Evolutionary conservation across 139 green algal species (phyloP), one percentile per base, ranked within the genome.

Genomic region (Tetraselmis striata): DNA sequence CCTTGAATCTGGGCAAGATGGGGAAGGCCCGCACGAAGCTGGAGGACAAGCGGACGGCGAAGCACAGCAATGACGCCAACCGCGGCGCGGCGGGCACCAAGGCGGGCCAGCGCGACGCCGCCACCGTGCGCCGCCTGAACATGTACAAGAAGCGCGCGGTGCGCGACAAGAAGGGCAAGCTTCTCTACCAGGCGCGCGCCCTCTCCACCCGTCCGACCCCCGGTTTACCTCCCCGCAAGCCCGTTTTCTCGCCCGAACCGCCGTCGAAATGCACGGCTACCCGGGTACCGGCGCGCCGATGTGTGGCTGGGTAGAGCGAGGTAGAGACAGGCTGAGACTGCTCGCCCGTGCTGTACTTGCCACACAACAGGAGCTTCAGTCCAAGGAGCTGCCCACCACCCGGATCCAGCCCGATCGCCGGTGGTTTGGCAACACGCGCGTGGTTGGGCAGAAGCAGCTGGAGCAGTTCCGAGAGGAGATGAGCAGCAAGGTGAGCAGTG

Each of bases 361-460:
- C n/a, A n/a, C n/a, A n/a, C 22, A 74, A 28, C 89, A 97, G 90
- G 93, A 98, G 22, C 87, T 98, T 32, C 97, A 99, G 87, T 96
- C 89, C 32, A 96, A 94, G 83, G 96, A 97, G 1, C 87, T 99
- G 59, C 97, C 97, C n/a, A 94, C 82, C 76, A 98, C 95, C 25
- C 90, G 97, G 59, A 99, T 99, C 81, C 92, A 97, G 79, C 97
- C 97, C 25, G 96, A 99, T 87, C 87, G 97, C 11, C 90, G 97
- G 28, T 98, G 94, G 94, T 98, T 98, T 83, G 95, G 96, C 79
- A 99, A 99, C 90, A 98, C 97, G 23, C 93, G 97, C 31, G 95
- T 99, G 1, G 93, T 99, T 25, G 96, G 96, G 0, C 94, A 98
- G 87, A 96, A 98, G 87, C 95, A 99, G 91, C 90, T 99, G 30